These are phyloP conservation scores for Mycena epipterygia DNA, from an alignment of 768 basidiomycete genomes.

Conservation along the genomic window DNA sequence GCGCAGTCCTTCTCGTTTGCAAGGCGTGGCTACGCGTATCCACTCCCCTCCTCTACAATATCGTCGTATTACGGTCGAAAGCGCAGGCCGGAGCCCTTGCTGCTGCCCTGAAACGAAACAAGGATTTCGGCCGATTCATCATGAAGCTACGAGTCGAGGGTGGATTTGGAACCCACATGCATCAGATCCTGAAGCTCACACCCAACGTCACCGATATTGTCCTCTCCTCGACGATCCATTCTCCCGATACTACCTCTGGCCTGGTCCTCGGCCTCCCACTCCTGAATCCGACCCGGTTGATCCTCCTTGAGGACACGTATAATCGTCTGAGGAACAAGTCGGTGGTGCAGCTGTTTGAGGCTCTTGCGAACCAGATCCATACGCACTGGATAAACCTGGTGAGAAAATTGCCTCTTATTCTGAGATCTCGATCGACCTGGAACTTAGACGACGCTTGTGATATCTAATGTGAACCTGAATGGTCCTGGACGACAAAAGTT, in stretches of 20 bases:
- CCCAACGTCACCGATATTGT: constrained; percentile 1
- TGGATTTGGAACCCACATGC: constrained; percentile 3
- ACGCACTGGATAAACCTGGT: not conserved
- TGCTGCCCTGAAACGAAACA: not conserved
- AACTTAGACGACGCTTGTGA: not conserved
- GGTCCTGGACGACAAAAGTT: not conserved
- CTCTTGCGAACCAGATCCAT: no score
- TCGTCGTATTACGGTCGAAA: constrained; percentile 1
- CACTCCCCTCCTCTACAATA: constrained; percentile 14
- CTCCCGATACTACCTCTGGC: not conserved
- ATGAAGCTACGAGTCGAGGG: constrained; percentile 22
- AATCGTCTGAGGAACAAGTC: not conserved
- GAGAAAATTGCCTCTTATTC: not conserved
- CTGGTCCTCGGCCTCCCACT: not conserved
- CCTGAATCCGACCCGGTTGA: not conserved
- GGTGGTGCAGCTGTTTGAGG: not conserved
- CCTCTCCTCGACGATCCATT: not conserved
- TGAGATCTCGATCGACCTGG: not conserved
- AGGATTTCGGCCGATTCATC: constrained; percentile 2
- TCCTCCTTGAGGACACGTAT: not conserved
- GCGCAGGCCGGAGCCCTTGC: constrained; percentile 7
- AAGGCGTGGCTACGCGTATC: constrained; percentile 11
- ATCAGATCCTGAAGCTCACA: not conserved
- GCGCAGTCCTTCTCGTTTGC: not conserved
- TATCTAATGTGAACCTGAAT: not conserved